A percentile compares a stretch with the other conserved stretches of the same genome.
phyloP scores from a whole-genome alignment of 148 eudicot genomes.

The Gaultheria prostrata region DNA sequence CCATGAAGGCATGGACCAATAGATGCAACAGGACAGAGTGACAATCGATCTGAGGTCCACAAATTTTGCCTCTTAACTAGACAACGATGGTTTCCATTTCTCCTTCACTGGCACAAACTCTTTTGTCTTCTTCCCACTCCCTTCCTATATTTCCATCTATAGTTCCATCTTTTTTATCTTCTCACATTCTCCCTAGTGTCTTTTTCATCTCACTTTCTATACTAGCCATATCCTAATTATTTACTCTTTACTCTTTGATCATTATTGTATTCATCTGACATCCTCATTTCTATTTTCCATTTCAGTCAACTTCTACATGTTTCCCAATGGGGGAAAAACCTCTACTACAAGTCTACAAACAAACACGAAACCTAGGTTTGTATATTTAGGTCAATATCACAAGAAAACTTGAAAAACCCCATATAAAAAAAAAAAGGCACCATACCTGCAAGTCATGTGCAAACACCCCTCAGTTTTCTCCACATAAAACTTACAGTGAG shows the following conservation, averaged over 20 bases:
- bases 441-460: slow-evolving; percentile 60
- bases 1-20: neutral
- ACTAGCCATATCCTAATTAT: neutral
- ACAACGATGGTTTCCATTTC: neutral
- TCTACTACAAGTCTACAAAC: no score
- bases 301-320: neutral
- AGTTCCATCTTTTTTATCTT: neutral
- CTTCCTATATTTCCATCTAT: neutral
- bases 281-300: neutral
- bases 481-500: slow-evolving; percentile 45
- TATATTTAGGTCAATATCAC: no score
- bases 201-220: neutral
- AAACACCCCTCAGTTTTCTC: slow-evolving; percentile 59
- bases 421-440: no score
- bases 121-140: neutral
- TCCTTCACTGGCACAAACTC: neutral
- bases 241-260: no score
- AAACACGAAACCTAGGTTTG: no score
- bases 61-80: neutral
- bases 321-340: no score
- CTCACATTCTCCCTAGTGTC: neutral
- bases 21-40: neutral
- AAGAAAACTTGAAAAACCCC: no score
- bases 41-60: neutral
- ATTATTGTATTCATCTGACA: neutral